A percentile compares a stretch with the other conserved stretches of the same genome.
These are phyloP conservation scores for Vitis rotundifolia DNA, from an alignment of 164 flowering plant genomes.

Conservation along the genomic window DNA sequence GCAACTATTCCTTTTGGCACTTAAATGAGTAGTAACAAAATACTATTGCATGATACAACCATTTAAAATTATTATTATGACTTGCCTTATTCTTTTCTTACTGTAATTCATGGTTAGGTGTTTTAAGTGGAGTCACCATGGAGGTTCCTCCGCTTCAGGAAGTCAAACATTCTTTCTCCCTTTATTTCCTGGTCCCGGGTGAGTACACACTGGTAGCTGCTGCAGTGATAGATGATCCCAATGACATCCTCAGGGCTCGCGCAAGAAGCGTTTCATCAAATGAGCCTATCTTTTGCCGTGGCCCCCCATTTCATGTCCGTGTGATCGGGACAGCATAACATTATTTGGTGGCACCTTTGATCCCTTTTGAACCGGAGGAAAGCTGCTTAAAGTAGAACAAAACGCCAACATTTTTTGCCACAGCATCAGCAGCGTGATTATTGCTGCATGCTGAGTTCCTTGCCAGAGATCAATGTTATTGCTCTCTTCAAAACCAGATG, in stretches of 20 bases:
- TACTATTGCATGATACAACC: no score
- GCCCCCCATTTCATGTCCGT: conserved; percentile 88
- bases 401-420: neutral
- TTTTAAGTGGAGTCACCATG: conserved; percentile 64
- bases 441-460: no score
- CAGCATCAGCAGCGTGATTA: no score
- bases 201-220: conserved; percentile 94
- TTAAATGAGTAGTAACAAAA: no score
- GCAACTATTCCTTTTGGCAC: no score
- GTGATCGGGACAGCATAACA: conserved; percentile 61
- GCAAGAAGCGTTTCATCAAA: conserved; percentile 71
- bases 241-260: conserved; percentile 83
- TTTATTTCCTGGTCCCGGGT: conserved; percentile 92
- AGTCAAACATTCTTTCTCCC: conserved; percentile 68
- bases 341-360: neutral
- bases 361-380: neutral
- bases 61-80: no score
- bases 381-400: neutral
- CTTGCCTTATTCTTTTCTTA: neutral
- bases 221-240: conserved; percentile 85
- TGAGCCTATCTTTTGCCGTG: conserved; percentile 91
- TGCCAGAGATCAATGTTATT: no score
- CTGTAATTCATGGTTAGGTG: conserved; percentile 40
- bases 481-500: no score
- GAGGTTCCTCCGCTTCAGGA: conserved; percentile 92